phyloP scores from a whole-genome alignment of 2,329 filamentous ascomycete genomes.

The Ceratocystiopsis brevicomis region DNA sequence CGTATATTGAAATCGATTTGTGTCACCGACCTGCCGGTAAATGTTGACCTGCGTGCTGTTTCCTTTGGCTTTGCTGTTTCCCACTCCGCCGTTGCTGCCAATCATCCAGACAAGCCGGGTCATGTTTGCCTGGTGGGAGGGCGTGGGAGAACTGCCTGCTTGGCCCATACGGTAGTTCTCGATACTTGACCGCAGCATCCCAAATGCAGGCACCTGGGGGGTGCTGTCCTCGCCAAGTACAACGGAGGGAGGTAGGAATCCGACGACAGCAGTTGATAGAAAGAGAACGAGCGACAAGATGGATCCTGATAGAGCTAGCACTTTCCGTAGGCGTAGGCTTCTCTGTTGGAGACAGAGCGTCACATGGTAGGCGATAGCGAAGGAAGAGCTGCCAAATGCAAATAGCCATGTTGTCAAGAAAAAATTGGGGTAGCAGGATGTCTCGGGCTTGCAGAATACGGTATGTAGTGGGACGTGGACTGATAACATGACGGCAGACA shows the following conservation, averaged over 20 bases:
- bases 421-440: constrained; percentile 7
- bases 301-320: constrained; percentile 1
- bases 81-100: neutral
- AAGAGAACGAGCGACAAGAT: constrained; percentile 2
- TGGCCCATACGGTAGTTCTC: constrained; percentile 4
- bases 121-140: neutral
- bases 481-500: constrained; percentile 2
- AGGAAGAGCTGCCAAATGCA: neutral
- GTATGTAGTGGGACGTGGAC: constrained; percentile 5
- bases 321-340: constrained; percentile 3
- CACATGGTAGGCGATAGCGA: constrained; percentile 1
- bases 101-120: neutral
- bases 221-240: neutral
- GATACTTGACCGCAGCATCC: constrained; percentile 6
- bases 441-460: neutral
- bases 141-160: no score
- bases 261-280: constrained; percentile 2
- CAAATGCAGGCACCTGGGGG: constrained; percentile 2
- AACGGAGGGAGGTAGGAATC: constrained; percentile 2
- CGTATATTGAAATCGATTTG: neutral
- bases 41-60: neutral
- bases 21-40: neutral
- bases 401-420: constrained; percentile 6
- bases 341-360: constrained; percentile 2
- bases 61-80: no score